Conservation (phyloP, 176 grass and related monocot species). For the Cenchrus americanus region DNA sequence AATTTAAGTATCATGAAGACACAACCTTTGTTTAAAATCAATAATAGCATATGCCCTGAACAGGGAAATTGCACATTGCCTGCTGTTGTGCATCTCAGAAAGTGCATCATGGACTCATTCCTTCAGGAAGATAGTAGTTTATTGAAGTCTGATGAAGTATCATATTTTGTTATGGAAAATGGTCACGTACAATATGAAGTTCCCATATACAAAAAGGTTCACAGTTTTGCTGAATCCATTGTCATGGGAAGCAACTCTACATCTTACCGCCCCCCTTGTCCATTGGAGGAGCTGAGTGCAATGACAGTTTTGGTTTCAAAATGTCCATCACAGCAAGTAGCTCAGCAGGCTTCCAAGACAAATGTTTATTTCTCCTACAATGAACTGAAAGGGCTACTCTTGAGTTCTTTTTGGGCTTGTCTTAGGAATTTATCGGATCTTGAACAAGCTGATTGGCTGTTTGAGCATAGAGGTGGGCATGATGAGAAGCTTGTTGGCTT, state of each 20-base stretch:
- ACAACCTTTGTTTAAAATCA: background rate
- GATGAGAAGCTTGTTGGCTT: background rate
- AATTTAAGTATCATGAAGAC: background rate
- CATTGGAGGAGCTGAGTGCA: slow-evolving; percentile 28
- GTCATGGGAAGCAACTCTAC: background rate
- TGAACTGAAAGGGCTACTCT: slow-evolving; percentile 34
- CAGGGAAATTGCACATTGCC: slow-evolving; percentile 20
- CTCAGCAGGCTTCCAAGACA: background rate
- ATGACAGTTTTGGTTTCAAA: background rate
- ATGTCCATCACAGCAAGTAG: background rate
- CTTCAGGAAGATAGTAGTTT: slow-evolving; percentile 9
- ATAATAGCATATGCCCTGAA: slow-evolving; percentile 9
- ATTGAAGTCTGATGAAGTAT: background rate
- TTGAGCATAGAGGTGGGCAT: background rate
- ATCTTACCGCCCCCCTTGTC: slow-evolving; percentile 19
- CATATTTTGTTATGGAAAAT: slow-evolving; percentile 11
- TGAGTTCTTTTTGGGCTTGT: slow-evolving; percentile 37
- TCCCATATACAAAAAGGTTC: background rate
- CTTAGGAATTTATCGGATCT: background rate
- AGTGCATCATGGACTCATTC: background rate
- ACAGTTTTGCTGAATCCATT: background rate
- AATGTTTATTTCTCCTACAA: slow-evolving; percentile 28
- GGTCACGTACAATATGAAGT: background rate
- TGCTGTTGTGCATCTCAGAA: slow-evolving; percentile 17
- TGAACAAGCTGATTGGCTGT: background rate